These are phyloP conservation scores for Trichosporon sp. DNA, from an alignment of 1,284 basidiomycete species.

Conservation along the genomic window DNA sequence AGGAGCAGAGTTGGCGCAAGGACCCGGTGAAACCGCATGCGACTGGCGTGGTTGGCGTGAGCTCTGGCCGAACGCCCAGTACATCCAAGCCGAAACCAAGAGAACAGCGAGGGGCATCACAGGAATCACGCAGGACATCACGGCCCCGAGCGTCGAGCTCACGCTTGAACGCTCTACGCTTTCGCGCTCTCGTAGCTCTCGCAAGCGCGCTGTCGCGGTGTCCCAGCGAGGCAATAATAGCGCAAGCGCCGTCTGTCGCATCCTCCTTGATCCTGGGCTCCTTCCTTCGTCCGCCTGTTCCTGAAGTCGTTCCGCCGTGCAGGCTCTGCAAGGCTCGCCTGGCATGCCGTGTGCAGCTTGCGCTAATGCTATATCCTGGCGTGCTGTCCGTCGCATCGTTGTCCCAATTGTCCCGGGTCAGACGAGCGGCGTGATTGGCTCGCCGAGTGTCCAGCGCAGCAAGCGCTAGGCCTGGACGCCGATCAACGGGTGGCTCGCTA, in stretches of 20 bases:
- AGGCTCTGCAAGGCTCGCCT: neutral
- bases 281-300: neutral
- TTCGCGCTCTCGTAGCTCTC: no score
- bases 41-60: neutral
- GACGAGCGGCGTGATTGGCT: neutral
- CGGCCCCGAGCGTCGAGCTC: slow-evolving; percentile 1
- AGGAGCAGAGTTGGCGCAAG: slow-evolving; percentile 4
- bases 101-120: neutral
- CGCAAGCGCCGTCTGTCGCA: neutral
- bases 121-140: neutral
- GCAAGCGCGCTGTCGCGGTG: neutral
- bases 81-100: neutral
- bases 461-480: neutral
- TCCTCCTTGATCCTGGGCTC: neutral
- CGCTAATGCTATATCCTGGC: slow-evolving; percentile 1
- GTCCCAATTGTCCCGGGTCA: neutral
- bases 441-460: neutral
- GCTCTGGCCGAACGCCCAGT: neutral
- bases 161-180: neutral
- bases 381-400: neutral
- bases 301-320: neutral
- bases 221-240: slow-evolving; percentile 1
- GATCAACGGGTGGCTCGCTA: neutral
- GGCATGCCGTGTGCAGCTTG: neutral
- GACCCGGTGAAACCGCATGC: slow-evolving; percentile 2